Base-by-base conservation (phyloP, 805 yeast species). In the Metschnikowia vanudenii region DNA sequence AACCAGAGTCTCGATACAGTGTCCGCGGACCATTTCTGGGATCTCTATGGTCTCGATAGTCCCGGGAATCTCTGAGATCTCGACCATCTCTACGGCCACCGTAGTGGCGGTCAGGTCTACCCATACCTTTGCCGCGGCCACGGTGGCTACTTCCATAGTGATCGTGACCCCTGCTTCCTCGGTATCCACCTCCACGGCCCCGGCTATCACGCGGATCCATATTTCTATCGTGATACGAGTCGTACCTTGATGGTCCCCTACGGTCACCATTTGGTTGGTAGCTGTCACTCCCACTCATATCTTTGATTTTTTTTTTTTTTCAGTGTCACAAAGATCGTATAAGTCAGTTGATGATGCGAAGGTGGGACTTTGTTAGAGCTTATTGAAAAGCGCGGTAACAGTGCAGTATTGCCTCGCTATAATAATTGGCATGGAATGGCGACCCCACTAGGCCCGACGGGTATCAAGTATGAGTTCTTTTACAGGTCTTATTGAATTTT, bases 101-200 rank as follows among this genome's bases (percentile, higher is more conserved):
- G 16, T 33, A 38, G 31, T 34, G 18, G n/a, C 47, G 18, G 7
- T 45, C 48, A 6, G 35, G 37, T 6, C 48, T 36, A 9, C 44
- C 41, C 16, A 10, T 30, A 3, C 41, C 41, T 19, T 48, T 47
- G 36, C 61, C 61, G 11, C 61, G 51, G 26, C 56, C 53, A 9
- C 57, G 52, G 39, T 51, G 50, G 11, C 34, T 37, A 5, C 42
- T 22, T 17, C 49, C 45, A 40, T 43, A 50, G 36, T 43, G 51
- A 43, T 52, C 49, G 28, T 46, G 49, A 24, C 47, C 47, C 29
- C 50, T 56, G 42, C 57, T 43, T 19, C 62, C 61, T 28, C 65
- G 52, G 45, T 52, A 55, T 1, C 57, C 60, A 19, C 65, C 60
- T 14, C 62, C 46, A 5, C 24, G 24, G 12, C 56, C 53, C 20